Evolutionary conservation across 2,329 filamentous ascomycete genomes (phyloP).

Genomic region (Lizonia empirigonia): DNA sequence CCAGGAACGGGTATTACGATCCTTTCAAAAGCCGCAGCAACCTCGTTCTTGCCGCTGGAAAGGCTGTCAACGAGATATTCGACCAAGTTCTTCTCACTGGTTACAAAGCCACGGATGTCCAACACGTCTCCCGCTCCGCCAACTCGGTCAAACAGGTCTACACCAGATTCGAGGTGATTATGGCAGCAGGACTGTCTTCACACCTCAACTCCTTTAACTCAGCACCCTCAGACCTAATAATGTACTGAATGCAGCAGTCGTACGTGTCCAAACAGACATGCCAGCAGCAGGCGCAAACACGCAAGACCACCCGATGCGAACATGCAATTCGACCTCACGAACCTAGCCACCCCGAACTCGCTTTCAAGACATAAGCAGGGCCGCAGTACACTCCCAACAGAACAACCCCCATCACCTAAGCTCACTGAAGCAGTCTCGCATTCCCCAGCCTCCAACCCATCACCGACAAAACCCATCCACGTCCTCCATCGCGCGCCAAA

Average conservation of each 20-base stretch:
- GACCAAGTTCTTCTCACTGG: constrained; percentile 20
- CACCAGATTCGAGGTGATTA: constrained; percentile 59
- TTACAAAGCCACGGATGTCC: constrained; percentile 28
- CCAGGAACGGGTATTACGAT: constrained; percentile 37
- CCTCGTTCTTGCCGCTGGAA: constrained; percentile 28
- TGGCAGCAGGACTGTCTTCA: constrained; percentile 64
- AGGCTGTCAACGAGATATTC: constrained; percentile 35
- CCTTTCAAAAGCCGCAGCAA: constrained; percentile 30
- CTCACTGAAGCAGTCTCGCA: constrained; percentile 31
- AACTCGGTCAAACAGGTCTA: constrained; percentile 26
- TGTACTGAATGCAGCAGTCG: constrained; percentile 29
- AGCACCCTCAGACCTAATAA: constrained; percentile 38
- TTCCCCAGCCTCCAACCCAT: constrained; percentile 29
- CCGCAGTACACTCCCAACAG: constrained; percentile 33
- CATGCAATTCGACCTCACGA: constrained; percentile 30
- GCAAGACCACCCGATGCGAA: constrained; percentile 39
- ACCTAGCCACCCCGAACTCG: constrained; percentile 34
- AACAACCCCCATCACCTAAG: constrained; percentile 37
- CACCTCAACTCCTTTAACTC: constrained; percentile 58
- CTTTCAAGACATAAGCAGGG: constrained; percentile 34
- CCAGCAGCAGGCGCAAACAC: constrained; percentile 42
- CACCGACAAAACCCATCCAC: constrained; percentile 21
- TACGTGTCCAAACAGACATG: constrained; percentile 35
- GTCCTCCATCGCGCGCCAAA: constrained; percentile 27
- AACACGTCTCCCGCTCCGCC: constrained; percentile 27